Evolutionary conservation across 192 early-diverging fungal genomes (phyloP), one percentile per base, ranked within the genome.

Genomic region (Linnemannia zychae): DNA sequence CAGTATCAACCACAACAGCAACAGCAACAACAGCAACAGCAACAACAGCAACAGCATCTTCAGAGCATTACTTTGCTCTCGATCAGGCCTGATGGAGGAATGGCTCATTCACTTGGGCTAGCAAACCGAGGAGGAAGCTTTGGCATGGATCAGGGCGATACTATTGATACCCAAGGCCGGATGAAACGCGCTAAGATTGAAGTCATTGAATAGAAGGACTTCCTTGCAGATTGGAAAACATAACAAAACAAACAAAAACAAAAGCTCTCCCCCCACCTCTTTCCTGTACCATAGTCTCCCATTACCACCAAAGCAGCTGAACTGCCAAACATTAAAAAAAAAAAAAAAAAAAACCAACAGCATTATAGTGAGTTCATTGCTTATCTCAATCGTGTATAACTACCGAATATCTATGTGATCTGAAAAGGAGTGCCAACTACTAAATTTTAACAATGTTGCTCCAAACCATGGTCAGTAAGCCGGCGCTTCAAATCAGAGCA

Each of bases 31-130:
- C 49, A 38, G 0, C 74, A 79, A 13, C 78, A 48, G 9, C 75
- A 76, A 16, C 57, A 28, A 3, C 31, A 34, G 46, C 17, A 28
- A 18, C 71, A 72, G 46, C 38, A 31, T n/a, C 12, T 73, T 15
- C 63, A 72, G 20, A 80, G 67, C 46, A 81, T 81, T 24, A 81
- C 79, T 13, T 28, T 81, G 31, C 48, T 81, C 3, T 81, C 79
- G 1, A 81, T 81, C 50, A 74, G 37, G 52, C 69, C 73, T 34
- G 73, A 81, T 40, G 40, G 70, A 22, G 73, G 79, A 12, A 81
- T 75, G 66, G 78, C 63, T 3, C 78, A 80, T 48, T 57, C 78
- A 28, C 40, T 81, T 46, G 79, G 79, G 36, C 20, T 81, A 20
- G 60, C 70, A 67, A 74, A 81, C 52, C 79, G 79, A 22, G 47